Evolutionary conservation across 2,329 filamentous ascomycete genomes (phyloP).

Genomic region (Ceratocystis lukuohia): DNA sequence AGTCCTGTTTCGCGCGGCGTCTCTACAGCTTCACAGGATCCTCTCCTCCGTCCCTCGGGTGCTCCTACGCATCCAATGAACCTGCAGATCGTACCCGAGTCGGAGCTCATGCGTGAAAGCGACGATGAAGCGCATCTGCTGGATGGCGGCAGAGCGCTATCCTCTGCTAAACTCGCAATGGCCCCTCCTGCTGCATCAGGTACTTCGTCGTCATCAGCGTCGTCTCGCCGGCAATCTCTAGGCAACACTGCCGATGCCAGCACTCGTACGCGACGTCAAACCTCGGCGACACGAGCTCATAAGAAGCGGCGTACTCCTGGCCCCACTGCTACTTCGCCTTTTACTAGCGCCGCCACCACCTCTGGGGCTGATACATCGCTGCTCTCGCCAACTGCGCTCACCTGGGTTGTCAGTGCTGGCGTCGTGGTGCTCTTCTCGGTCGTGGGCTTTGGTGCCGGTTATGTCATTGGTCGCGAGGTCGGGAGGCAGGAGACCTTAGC

Average conservation of each 20-base stretch:
- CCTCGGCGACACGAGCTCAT: conserved; percentile 20
- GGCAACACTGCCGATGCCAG: conserved; percentile 27
- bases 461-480: conserved; percentile 53
- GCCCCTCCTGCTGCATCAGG: background rate
- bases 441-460: conserved; percentile 55
- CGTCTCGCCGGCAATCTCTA: background rate
- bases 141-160: conserved; percentile 15
- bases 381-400: conserved; percentile 47
- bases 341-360: conserved; percentile 20
- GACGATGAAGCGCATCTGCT: background rate
- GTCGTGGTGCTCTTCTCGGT: conserved; percentile 55
- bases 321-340: background rate
- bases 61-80: conserved; percentile 42
- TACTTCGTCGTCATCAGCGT: background rate
- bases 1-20: conserved; percentile 27
- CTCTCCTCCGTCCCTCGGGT: conserved; percentile 30
- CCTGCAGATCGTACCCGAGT: conserved; percentile 46
- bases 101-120: conserved; percentile 38
- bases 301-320: conserved; percentile 44
- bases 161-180: conserved; percentile 14
- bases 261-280: background rate
- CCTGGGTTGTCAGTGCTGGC: conserved; percentile 53
- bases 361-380: conserved; percentile 29
- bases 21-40: conserved; percentile 19
- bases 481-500: conserved; percentile 45